Evolutionary conservation across 108 stramenopile genomes (phyloP).

Genomic region (Stephanodiscus minutulus): DNA sequence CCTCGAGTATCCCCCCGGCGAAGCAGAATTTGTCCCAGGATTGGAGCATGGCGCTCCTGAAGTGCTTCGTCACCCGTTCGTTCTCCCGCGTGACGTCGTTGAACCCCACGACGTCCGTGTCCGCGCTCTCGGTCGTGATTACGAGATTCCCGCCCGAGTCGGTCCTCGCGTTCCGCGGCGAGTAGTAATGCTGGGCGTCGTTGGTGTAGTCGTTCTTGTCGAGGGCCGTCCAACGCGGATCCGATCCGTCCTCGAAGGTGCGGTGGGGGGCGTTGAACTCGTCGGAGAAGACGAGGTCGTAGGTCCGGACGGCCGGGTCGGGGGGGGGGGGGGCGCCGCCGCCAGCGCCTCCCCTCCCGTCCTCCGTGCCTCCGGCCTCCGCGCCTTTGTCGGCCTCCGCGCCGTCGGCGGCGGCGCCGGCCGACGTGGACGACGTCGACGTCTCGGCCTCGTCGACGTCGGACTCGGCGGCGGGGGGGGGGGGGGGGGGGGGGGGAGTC

Average conservation of each 20-base stretch:
- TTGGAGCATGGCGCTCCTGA: constrained; percentile 93
- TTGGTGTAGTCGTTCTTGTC: constrained; percentile 98
- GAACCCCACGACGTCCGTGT: constrained; percentile 85
- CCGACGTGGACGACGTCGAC: no score
- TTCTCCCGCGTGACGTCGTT: constrained; percentile 75
- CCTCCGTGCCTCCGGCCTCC: no score
- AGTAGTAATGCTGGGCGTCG: constrained; percentile 93
- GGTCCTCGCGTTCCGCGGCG: constrained; percentile 68
- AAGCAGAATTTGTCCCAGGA: constrained; percentile 99
- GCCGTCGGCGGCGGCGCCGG: no score
- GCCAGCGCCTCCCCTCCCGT: no score
- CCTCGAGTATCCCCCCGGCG: constrained; percentile 94
- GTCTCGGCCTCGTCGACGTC: no score
- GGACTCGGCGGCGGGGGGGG: no score
- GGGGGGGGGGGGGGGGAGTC: no score
- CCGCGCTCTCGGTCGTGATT: constrained; percentile 74
- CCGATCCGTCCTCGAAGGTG: constrained; percentile 87
- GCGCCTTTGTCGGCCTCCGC: no score
- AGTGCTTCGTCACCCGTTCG: constrained; percentile 76
- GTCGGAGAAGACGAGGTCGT: constrained; percentile 89
- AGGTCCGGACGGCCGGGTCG: neutral
- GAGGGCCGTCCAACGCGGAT: constrained; percentile 97
- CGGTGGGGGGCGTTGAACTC: constrained; percentile 90
- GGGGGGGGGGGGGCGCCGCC: no score
- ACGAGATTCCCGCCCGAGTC: constrained; percentile 80